phyloP scores from a whole-genome alignment of 805 yeast species.

The Henningerozyma blattae region DNA sequence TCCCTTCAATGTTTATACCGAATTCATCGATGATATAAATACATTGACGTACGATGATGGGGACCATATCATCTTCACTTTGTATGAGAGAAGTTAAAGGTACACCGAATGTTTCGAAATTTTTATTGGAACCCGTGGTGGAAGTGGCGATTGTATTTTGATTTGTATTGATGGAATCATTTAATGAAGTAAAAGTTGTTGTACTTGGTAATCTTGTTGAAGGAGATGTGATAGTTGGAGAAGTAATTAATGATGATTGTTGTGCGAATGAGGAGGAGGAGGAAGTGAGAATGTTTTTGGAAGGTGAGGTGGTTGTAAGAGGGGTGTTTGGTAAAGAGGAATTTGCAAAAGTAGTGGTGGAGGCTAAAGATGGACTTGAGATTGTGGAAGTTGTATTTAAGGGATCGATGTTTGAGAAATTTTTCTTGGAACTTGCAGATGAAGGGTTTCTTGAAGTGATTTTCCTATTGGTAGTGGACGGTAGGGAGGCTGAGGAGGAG shows the following conservation, averaged over 20 bases:
- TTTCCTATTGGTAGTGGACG: not conserved
- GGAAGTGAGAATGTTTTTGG: too few relatives aligned
- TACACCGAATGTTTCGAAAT: conserved; percentile 61
- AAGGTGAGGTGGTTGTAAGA: not conserved
- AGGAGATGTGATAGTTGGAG: not conserved
- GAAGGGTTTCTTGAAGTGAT: too few relatives aligned
- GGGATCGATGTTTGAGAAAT: too few relatives aligned
- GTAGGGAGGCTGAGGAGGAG: not conserved
- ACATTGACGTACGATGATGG: conserved; percentile 80
- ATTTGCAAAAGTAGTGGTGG: not conserved
- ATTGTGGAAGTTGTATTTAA: too few relatives aligned
- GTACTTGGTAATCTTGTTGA: not conserved
- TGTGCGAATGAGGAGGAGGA: too few relatives aligned
- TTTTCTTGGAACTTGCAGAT: too few relatives aligned
- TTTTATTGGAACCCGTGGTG: conserved; percentile 27
- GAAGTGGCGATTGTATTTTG: too few relatives aligned
- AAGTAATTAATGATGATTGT: too few relatives aligned
- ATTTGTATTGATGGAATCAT: conserved; percentile 13
- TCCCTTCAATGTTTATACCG: conserved; percentile 81
- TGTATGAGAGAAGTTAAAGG: conserved; percentile 69
- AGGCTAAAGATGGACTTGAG: too few relatives aligned
- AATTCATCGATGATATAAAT: conserved; percentile 73
- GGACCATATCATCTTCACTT: conserved; percentile 84
- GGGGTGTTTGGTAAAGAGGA: not conserved
- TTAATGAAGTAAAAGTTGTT: not conserved